Base-by-base conservation (phyloP, 805 yeast species). In the Cyberlindnera xylosilytica region DNA sequence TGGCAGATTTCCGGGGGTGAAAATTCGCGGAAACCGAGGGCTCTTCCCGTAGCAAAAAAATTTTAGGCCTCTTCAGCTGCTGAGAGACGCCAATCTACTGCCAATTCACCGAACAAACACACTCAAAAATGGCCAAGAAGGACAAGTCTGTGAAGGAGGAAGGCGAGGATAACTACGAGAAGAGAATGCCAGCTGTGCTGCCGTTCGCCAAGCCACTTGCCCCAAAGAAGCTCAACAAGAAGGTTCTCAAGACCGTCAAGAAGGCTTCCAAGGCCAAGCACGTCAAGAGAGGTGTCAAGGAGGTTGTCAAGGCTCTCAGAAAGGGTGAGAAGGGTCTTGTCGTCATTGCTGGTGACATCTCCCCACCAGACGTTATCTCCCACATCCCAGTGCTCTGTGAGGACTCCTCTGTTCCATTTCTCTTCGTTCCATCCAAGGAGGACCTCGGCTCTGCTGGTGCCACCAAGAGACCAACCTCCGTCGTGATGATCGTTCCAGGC, bases 361-460 rank as follows among this genome's bases (percentile, higher is more conserved):
- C 95, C 42, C 99, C 99, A 46, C 79, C 90, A 38, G 99, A 93
- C 64, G 98, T 93, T 35, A 87, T 95, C 54, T 88, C 97, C 34
- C 99, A 93, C 64, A 79, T 93, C 44, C 99, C 99, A 42, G 97
- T 95, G 36, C 77, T 93, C 49, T 93, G 99, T 71, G 99, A 93
- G 72, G 99, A 93, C 64, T 72, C 78, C 51, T 70, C 85, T 36
- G 97, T 93, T 38, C 97, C 98, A 60, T 95, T 73, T 62, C 77
- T 91, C 32, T 93, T 93, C 68, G 79, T 93, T 50, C 99, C 99
- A 58, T 89, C 97, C 38, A 93, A 93, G 70, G 97, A 93, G 72
- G 98, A 93, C 63, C 78, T 93, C 53, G 99, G 99, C 27, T 86
- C 96, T 50, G 99, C 99, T 20, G 98, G 98, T 62, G 96, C 97